Conservation (phyloP, 2,329 filamentous ascomycete species). For the Pseudocercospora pini-densiflorae region DNA sequence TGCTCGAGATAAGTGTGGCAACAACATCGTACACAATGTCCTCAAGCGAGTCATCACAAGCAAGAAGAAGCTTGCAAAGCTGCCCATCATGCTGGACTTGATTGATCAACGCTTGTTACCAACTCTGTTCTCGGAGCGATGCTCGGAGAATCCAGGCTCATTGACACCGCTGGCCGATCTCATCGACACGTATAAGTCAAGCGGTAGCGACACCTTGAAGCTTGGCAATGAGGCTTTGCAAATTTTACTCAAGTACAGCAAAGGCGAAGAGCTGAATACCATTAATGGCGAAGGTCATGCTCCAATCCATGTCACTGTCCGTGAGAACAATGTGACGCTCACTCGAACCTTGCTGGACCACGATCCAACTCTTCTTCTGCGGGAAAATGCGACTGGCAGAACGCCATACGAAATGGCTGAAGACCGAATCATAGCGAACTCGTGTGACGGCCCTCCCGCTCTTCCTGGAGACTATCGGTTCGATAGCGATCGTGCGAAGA, state of each 20-base stretch:
- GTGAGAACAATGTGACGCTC: conserved; percentile 49
- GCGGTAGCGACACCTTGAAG: neutral
- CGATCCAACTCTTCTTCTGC: conserved; percentile 64
- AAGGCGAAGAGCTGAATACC: conserved; percentile 52
- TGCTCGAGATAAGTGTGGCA: conserved; percentile 56
- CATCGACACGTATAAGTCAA: conserved; percentile 7
- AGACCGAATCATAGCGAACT: conserved; percentile 54
- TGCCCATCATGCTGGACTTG: conserved; percentile 57
- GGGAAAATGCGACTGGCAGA: conserved; percentile 76
- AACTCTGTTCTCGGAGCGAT: conserved; percentile 64
- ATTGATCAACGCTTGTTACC: conserved; percentile 62
- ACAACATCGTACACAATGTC: conserved; percentile 72
- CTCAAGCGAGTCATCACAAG: conserved; percentile 26
- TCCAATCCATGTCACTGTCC: conserved; percentile 63
- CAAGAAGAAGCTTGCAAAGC: conserved; percentile 20
- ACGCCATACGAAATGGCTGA: conserved; percentile 72
- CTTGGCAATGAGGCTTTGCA: conserved; percentile 19
- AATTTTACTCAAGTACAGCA: conserved; percentile 38
- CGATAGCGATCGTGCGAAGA: neutral
- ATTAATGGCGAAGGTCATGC: conserved; percentile 70
- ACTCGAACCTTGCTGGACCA: conserved; percentile 60
- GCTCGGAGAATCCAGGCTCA: conserved; percentile 55
- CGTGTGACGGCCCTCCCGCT: conserved; percentile 17
- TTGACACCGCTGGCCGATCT: conserved; percentile 65
- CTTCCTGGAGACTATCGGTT: conserved; percentile 15